Conservation (phyloP, 148 eudicot genomes). For the Persicaria maculosa region DNA sequence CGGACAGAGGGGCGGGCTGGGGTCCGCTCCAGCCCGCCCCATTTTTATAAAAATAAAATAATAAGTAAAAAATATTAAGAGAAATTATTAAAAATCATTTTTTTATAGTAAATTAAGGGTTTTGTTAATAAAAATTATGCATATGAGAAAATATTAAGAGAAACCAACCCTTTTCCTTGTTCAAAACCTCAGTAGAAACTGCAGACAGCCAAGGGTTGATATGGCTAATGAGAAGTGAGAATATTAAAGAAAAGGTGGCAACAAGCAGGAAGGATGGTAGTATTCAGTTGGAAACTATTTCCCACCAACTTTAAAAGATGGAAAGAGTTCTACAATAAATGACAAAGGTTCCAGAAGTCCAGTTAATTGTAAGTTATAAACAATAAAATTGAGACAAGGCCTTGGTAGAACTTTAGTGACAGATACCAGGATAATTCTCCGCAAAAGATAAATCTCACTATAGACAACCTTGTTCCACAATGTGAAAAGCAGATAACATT, state of each 20-base stretch:
- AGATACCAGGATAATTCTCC: constrained; percentile 3
- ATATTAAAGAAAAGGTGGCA: neutral
- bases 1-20: too few relatives aligned
- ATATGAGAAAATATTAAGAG: too few relatives aligned
- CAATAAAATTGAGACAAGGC: neutral
- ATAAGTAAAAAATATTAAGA: too few relatives aligned
- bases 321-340: neutral
- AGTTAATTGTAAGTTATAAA: neutral
- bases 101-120: too few relatives aligned
- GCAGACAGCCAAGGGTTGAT: neutral
- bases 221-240: neutral
- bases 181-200: neutral
- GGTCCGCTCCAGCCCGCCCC: too few relatives aligned
- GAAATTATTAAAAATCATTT: too few relatives aligned
- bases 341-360: neutral
- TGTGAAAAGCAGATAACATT: neutral
- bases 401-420: neutral
- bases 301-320: neutral
- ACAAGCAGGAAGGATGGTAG: neutral
- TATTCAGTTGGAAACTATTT: neutral
- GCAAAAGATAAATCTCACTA: neutral
- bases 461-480: neutral
- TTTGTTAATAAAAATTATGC: too few relatives aligned
- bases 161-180: neutral
- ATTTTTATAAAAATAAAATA: too few relatives aligned